Conservation (phyloP, 1,139 yeast species). For the Pichia sp. region DNA sequence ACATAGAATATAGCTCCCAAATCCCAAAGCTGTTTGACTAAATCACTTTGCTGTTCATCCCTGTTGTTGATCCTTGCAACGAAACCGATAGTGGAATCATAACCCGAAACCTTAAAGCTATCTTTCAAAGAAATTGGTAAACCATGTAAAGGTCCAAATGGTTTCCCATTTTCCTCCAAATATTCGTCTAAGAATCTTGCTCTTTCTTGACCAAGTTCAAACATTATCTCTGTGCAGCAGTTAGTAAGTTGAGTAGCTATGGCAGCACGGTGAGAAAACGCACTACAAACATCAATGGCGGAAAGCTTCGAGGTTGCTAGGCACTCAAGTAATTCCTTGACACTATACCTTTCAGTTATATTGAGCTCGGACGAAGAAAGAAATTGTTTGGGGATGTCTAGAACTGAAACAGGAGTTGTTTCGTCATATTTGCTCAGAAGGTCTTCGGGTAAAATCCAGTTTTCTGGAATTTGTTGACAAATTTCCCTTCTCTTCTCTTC, state of each 20-base stretch:
- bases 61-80: conserved; percentile 21
- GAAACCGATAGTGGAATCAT: conserved; percentile 38
- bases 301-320: conserved; percentile 1
- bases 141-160: conserved; percentile 44
- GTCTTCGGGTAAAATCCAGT: conserved; percentile 4
- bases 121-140: conserved; percentile 54
- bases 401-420: conserved; percentile 1
- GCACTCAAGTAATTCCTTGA: background rate
- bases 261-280: conserved; percentile 48
- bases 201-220: conserved; percentile 34
- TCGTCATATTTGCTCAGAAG: background rate
- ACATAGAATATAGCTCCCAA: conserved; percentile 47
- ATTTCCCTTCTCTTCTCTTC: conserved; percentile 2
- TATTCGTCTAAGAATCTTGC: conserved; percentile 30
- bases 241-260: conserved; percentile 42
- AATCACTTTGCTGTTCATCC: conserved; percentile 37
- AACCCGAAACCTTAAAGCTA: conserved; percentile 51
- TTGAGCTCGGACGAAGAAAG: background rate
- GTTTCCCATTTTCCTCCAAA: conserved; percentile 30
- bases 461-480: conserved; percentile 1
- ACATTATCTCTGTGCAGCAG: conserved; percentile 47
- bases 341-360: conserved; percentile 5
- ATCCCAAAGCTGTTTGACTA: conserved; percentile 34
- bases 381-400: conserved; percentile 2
- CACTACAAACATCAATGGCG: conserved; percentile 40